Percentiles rank a stretch among this genome's conserved stretches.
Evolutionary conservation across 1,139 yeast species (phyloP).

Genomic region (Suhomyces maxii): DNA sequence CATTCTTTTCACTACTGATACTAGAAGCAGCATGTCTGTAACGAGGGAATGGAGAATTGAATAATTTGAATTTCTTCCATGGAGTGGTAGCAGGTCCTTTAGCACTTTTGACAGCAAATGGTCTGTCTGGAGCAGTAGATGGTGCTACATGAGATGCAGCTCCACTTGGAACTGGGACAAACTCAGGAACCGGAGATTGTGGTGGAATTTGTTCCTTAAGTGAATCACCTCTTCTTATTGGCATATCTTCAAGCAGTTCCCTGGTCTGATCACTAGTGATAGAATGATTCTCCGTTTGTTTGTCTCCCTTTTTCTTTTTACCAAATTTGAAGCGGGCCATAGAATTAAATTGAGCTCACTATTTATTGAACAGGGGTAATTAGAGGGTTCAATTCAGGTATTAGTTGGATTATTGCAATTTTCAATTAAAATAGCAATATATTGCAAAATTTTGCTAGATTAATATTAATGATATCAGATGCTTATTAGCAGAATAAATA

Average conservation of each 20-base stretch:
- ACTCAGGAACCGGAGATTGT: not conserved
- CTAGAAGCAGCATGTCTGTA: constrained; percentile 89
- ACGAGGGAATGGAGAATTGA: constrained; percentile 87
- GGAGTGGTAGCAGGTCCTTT: constrained; percentile 44
- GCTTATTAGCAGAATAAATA: not conserved
- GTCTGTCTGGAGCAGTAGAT: not conserved
- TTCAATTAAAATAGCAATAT: no score
- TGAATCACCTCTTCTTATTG: constrained; percentile 10
- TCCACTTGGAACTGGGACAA: not conserved
- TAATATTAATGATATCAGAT: not conserved
- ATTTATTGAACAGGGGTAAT: not conserved
- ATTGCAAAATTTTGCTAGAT: no score
- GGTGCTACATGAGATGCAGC: not conserved
- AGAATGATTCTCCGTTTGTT: constrained; percentile 10
- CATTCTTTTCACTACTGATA: constrained; percentile 75
- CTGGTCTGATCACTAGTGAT: constrained; percentile 12
- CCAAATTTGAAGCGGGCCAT: constrained; percentile 35
- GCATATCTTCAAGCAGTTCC: constrained; percentile 9
- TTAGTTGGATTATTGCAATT: not conserved
- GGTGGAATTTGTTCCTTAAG: constrained; percentile 3
- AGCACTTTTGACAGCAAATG: constrained; percentile 1
- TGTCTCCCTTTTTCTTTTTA: constrained; percentile 22
- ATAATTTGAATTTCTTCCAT: constrained; percentile 73
- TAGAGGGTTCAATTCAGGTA: not conserved
- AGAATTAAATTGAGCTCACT: constrained; percentile 1